Conservation (phyloP, 139 green algal genomes). For the Pleodorina starrii region DNA sequence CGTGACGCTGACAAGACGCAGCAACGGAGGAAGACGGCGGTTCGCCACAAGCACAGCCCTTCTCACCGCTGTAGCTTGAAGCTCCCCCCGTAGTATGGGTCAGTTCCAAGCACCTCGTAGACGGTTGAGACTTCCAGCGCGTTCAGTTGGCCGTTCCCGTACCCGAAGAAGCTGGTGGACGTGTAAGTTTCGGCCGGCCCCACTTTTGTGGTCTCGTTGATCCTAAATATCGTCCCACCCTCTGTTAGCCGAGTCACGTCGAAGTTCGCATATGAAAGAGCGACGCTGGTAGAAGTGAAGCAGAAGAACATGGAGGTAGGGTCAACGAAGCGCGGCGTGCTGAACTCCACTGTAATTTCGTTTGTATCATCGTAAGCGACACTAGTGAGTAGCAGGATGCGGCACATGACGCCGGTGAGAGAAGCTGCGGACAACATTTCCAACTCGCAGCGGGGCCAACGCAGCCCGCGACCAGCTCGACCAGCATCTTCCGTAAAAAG, state of each 20-base stretch:
- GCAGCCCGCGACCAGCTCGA: too few species aligned
- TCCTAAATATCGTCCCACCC: slow-evolving; percentile 27
- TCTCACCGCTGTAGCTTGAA: slow-evolving; percentile 45
- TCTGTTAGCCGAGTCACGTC: neutral
- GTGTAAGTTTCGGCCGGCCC: neutral
- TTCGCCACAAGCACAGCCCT: too few species aligned
- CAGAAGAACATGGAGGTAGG: slow-evolving; percentile 34
- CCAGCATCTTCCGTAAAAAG: too few species aligned
- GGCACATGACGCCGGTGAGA: slow-evolving; percentile 33
- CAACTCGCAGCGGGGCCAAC: neutral
- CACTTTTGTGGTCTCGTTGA: neutral
- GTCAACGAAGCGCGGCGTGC: slow-evolving; percentile 5
- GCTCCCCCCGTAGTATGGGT: slow-evolving; percentile 40
- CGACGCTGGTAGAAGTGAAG: neutral
- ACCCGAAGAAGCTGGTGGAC: neutral
- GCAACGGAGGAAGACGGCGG: too few species aligned
- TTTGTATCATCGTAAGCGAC: slow-evolving; percentile 36
- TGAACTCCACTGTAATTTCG: slow-evolving; percentile 16
- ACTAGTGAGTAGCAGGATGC: slow-evolving; percentile 35
- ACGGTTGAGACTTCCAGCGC: neutral
- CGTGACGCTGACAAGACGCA: too few species aligned
- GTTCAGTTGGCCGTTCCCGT: neutral
- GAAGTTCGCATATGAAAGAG: neutral
- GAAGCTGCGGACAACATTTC: slow-evolving; percentile 22
- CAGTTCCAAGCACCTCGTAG: slow-evolving; percentile 49